These are phyloP conservation scores for Adiantum capillusveneris DNA, from an alignment of 75 land plant species.

Conservation along the genomic window DNA sequence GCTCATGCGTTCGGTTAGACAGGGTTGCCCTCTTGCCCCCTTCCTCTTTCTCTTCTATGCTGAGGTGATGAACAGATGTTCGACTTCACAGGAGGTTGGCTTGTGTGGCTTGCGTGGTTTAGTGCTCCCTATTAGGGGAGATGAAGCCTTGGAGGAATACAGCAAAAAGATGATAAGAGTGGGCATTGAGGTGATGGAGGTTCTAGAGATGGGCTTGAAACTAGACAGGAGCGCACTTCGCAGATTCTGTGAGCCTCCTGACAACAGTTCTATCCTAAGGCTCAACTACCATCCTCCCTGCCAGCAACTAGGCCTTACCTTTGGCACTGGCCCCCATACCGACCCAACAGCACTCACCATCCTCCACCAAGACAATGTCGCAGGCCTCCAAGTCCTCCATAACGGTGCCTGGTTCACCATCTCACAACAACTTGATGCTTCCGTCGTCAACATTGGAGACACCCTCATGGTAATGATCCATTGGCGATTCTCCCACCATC, in stretches of 20 bases:
- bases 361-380: conserved; percentile 51
- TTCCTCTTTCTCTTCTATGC: no score
- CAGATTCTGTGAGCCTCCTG: conserved; percentile 35
- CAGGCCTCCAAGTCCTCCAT: conserved; percentile 44
- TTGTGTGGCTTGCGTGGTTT: no score
- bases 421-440: conserved; percentile 27
- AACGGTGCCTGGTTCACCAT: conserved; percentile 36
- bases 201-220: conserved; percentile 58
- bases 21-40: no score
- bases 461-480: conserved; percentile 35
- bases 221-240: conserved; percentile 20
- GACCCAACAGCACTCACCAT: conserved; percentile 44
- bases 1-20: no score
- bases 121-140: no score
- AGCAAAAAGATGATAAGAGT: conserved; percentile 54
- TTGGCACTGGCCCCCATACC: conserved; percentile 52
- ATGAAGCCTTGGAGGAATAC: no score
- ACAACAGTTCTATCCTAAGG: conserved; percentile 33
- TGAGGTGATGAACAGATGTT: no score
- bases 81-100: no score
- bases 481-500: no score
- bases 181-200: conserved; percentile 52
- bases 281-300: conserved; percentile 54
- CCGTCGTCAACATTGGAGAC: conserved; percentile 62
- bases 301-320: conserved; percentile 29